Evolutionary conservation across 345 rosid genomes (phyloP).

Genomic region (Moringa oleifera): DNA sequence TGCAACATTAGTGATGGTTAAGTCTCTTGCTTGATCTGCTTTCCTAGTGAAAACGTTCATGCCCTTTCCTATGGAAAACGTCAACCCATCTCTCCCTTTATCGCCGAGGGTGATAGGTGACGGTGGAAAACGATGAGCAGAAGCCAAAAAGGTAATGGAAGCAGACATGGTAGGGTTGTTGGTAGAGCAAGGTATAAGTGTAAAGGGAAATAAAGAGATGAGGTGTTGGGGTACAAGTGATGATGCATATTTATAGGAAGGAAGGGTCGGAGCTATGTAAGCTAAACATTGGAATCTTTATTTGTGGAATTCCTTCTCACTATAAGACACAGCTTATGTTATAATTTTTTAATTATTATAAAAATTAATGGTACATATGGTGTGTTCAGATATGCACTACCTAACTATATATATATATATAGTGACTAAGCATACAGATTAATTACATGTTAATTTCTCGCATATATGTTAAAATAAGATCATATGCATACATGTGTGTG

Average conservation of each 20-base stretch:
- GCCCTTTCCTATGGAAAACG: slow-evolving; percentile 2
- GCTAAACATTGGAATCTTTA: slow-evolving; percentile 30
- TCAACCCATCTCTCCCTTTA: slow-evolving; percentile 13
- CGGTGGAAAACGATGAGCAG: slow-evolving; percentile 16
- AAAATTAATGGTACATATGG: too few relatives aligned
- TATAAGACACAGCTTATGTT: slow-evolving; percentile 24
- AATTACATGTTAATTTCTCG: too few relatives aligned
- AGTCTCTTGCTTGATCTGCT: slow-evolving; percentile 10
- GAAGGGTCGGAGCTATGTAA: neutral
- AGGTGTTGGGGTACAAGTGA: neutral
- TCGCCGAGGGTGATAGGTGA: slow-evolving; percentile 19
- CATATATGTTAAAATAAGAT: too few relatives aligned
- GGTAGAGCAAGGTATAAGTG: too few relatives aligned
- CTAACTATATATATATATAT: too few relatives aligned
- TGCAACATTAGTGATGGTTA: slow-evolving; percentile 26
- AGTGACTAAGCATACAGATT: too few relatives aligned
- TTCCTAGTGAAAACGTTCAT: slow-evolving; percentile 13
- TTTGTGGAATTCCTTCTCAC: slow-evolving; percentile 35
- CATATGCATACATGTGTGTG: too few relatives aligned
- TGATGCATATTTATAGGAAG: neutral
- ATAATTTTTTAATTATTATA: too few relatives aligned
- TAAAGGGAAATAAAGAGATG: too few relatives aligned
- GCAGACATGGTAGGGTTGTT: slow-evolving; percentile 40
- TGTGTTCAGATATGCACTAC: too few relatives aligned
- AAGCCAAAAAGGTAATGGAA: slow-evolving; percentile 27